Evolutionary conservation across 257 asterid genomes (phyloP).

Genomic region (Nicotiana benthamiana): DNA sequence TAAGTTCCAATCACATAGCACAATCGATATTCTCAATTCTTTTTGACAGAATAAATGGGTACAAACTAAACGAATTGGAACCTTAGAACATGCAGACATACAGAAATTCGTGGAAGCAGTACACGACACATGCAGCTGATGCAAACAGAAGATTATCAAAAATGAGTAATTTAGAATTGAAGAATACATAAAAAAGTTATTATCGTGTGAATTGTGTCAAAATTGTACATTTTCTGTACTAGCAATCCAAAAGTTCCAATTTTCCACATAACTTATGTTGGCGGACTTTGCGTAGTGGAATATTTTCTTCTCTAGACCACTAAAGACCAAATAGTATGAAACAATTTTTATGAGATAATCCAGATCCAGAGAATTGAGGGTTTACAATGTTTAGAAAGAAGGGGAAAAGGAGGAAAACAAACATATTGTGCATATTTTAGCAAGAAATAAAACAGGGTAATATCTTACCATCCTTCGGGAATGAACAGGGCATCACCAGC

Average conservation of each 20-base stretch:
- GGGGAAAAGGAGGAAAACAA: not conserved
- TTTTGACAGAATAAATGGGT: not conserved
- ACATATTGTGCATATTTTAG: constrained; percentile 2
- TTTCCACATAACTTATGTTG: not conserved
- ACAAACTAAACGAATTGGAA: not conserved
- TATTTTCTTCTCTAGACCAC: not conserved
- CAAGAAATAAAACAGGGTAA: not conserved
- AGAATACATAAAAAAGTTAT: not conserved
- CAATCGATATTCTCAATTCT: not conserved
- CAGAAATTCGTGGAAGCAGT: not conserved
- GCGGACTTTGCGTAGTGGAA: not conserved
- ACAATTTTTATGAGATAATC: not conserved
- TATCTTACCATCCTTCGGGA: constrained; percentile 91
- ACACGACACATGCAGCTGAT: not conserved
- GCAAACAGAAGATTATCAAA: not conserved
- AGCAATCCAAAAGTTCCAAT: not conserved
- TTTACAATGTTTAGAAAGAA: not conserved
- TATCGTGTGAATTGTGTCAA: not conserved
- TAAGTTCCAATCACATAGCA: not conserved
- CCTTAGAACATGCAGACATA: not conserved
- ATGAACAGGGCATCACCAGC: constrained; percentile 92
- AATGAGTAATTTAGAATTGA: not conserved
- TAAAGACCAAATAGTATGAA: not conserved
- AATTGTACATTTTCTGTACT: not conserved
- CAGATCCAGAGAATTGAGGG: not conserved